Conservation (phyloP, 768 basidiomycete genomes). For the Hortiboletus flavorubellus region DNA sequence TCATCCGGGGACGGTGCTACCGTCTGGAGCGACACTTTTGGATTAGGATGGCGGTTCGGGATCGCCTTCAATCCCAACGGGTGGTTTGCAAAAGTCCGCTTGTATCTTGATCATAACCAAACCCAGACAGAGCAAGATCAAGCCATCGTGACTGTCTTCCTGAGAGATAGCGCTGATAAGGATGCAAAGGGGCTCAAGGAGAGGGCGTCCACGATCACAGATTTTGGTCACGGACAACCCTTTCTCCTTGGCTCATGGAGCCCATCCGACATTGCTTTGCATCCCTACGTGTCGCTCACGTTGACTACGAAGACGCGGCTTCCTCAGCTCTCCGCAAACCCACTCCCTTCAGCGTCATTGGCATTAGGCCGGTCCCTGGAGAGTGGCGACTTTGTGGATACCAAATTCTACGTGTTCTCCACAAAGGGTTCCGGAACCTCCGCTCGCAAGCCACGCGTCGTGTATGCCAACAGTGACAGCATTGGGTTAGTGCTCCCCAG, state of each 20-base stretch:
- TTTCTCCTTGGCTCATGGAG: slow-evolving; percentile 25
- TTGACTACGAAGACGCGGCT: slow-evolving; percentile 17
- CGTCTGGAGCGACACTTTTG: slow-evolving; percentile 27
- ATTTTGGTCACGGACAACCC: slow-evolving; percentile 28
- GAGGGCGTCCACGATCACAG: slow-evolving; percentile 15
- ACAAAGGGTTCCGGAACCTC: slow-evolving; percentile 5
- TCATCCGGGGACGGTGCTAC: background rate
- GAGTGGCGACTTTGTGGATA: slow-evolving; percentile 26
- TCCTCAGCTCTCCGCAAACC: slow-evolving; percentile 7
- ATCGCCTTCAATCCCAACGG: slow-evolving; percentile 15
- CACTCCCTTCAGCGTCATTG: slow-evolving; percentile 14
- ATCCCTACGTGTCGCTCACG: slow-evolving; percentile 23
- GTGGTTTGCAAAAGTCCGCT: slow-evolving; percentile 24
- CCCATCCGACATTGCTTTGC: slow-evolving; percentile 1
- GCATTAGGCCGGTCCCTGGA: slow-evolving; percentile 25
- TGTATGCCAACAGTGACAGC: slow-evolving; percentile 25
- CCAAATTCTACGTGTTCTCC: slow-evolving; percentile 30
- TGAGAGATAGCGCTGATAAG: slow-evolving; percentile 5
- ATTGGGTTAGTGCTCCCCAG: slow-evolving; percentile 17
- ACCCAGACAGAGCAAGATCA: slow-evolving; percentile 19
- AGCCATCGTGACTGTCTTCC: slow-evolving; percentile 13
- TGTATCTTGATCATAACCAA: slow-evolving; percentile 29
- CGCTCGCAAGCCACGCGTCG: slow-evolving; percentile 21
- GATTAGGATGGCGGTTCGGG: slow-evolving; percentile 29
- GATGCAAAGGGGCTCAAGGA: slow-evolving; percentile 4